Evolutionary conservation across 305 asterid species (phyloP).

Genomic region (Solanum hybrid): DNA sequence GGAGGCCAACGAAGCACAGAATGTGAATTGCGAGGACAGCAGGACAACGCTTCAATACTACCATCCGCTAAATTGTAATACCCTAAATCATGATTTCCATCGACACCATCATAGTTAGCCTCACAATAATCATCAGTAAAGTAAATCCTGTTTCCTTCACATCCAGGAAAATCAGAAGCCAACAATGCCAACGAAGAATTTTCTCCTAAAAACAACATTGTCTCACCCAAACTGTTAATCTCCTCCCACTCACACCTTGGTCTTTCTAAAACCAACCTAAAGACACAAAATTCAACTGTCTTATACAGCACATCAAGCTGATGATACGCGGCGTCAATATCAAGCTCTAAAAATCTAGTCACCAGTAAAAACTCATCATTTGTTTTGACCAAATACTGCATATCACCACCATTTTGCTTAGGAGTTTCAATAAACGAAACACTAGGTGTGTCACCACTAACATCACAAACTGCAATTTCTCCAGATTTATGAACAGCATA

Average conservation of each 20-base stretch:
- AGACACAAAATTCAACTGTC: slow-evolving; percentile 46
- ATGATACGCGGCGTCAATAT: slow-evolving; percentile 28
- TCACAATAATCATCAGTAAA: slow-evolving; percentile 66
- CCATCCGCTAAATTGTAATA: slow-evolving; percentile 50
- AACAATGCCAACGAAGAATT: slow-evolving; percentile 49
- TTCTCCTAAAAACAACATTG: slow-evolving; percentile 56
- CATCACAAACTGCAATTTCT: slow-evolving; percentile 42
- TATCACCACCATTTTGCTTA: slow-evolving; percentile 38
- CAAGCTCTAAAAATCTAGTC: slow-evolving; percentile 42
- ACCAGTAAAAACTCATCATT: slow-evolving; percentile 55
- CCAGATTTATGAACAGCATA: slow-evolving; percentile 55
- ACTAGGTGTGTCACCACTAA: slow-evolving; percentile 20
- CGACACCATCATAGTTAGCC: slow-evolving; percentile 29
- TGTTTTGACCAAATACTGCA: slow-evolving; percentile 61
- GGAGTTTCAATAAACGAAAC: slow-evolving; percentile 28
- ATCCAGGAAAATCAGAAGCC: slow-evolving; percentile 49
- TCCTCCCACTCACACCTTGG: slow-evolving; percentile 60
- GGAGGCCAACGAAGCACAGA: slow-evolving; percentile 23
- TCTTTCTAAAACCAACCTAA: slow-evolving; percentile 33
- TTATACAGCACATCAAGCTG: slow-evolving; percentile 27
- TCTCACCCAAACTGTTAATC: slow-evolving; percentile 38
- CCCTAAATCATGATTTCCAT: slow-evolving; percentile 61
- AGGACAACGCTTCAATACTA: slow-evolving; percentile 33
- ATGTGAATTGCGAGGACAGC: slow-evolving; percentile 40
- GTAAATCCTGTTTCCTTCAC: slow-evolving; percentile 56